These are phyloP conservation scores for Coriolopsis trogii DNA, from an alignment of 1,284 basidiomycete species.

Conservation along the genomic window DNA sequence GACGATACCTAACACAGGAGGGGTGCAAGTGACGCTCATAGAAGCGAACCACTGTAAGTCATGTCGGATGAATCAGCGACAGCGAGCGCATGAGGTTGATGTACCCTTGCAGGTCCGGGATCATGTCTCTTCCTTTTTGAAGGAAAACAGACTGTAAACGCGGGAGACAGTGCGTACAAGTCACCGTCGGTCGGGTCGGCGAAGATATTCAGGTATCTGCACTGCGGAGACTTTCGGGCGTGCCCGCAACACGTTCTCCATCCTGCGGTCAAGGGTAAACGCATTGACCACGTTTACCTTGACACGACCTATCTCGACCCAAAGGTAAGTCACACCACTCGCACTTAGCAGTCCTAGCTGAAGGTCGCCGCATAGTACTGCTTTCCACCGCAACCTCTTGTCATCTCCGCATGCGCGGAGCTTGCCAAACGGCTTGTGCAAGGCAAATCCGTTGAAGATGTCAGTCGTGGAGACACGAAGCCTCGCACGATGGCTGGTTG, in stretches of 20 bases:
- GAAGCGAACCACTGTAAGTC: slow-evolving; percentile 91
- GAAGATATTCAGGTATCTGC: slow-evolving; percentile 84
- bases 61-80: not conserved
- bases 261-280: slow-evolving; percentile 77
- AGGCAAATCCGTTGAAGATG: slow-evolving; percentile 36
- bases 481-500: slow-evolving; percentile 32
- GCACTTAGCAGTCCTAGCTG: too few relatives aligned
- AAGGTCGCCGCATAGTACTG: slow-evolving; percentile 64
- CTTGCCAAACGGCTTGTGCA: slow-evolving; percentile 66
- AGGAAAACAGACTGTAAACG: slow-evolving; percentile 85
- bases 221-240: slow-evolving; percentile 95
- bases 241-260: slow-evolving; percentile 85
- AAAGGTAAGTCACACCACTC: slow-evolving; percentile 61
- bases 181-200: slow-evolving; percentile 72
- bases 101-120: slow-evolving; percentile 66
- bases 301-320: slow-evolving; percentile 98
- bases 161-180: slow-evolving; percentile 79
- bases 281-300: slow-evolving; percentile 88
- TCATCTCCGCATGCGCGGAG: slow-evolving; percentile 90
- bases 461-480: slow-evolving; percentile 25
- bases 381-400: slow-evolving; percentile 92
- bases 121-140: slow-evolving; percentile 95
- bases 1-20: slow-evolving; percentile 80
- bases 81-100: not conserved
- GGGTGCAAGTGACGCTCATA: slow-evolving; percentile 91